Evolutionary conservation across 1,284 basidiomycete genomes (phyloP), one percentile per base, ranked within the genome.

Genomic region (Athelia sp.): DNA sequence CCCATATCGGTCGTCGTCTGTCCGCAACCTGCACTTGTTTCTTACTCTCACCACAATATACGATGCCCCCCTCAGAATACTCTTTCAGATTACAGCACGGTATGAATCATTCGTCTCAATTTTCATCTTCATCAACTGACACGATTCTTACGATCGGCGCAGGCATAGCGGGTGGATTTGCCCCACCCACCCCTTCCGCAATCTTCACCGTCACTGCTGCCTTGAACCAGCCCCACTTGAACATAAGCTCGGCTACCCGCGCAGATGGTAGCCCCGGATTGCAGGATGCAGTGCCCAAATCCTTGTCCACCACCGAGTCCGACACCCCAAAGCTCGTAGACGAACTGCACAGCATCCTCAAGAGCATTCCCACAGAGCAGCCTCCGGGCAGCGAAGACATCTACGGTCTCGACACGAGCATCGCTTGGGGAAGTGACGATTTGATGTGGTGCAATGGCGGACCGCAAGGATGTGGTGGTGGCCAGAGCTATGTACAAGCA

Each of bases 151-250:
- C 15, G 13, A 11, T 34, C 36, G 3, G 19, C 43, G 18, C 58
- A 88, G 87, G 87, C 52, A 89, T 89, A 61, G 65, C 70, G 11
- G 87, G 87, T 38, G 87, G 87, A 38, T 87, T 90, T 58, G 81
- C 78, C 15, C 84, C 86, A 0, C 81, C 87, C 2, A 81, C 71
- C 6, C 82, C 84, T 3, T 67, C 66, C 40, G 78, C 76, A 15
- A 68, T 84, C 57, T 70, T 79, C 58, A 74, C 71, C 24, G 60
- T 89, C 56, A 74, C 76, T 15, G 66, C 70, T 43, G 55, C 70
- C 6, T 50, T 63, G 1, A 65, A 66, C 46, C 53, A 65, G 11
- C 52, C 63, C 22, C 51, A 55, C 18, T 70, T 89, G 47, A 62
- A 66, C 34, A 66, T 88, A 56, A 60, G 70, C 14, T 69, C 75